Base-by-base conservation (phyloP, 139 green algal species). In the Chloropicon primus region DNA sequence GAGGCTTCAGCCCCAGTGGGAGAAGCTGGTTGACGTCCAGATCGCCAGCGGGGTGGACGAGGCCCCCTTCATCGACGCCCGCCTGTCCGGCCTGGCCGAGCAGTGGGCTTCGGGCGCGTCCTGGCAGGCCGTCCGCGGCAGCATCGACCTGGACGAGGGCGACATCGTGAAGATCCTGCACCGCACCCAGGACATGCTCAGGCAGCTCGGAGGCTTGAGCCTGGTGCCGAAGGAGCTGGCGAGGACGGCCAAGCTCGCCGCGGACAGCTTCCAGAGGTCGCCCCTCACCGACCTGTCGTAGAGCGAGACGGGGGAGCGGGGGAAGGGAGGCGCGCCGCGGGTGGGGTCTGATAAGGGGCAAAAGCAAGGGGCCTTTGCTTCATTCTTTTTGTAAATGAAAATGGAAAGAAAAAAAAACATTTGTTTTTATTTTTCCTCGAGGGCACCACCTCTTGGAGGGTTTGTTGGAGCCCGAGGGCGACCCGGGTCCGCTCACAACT, bases 101-200 rank as follows among this genome's bases (percentile, higher is more conserved):
- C 80, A 80, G 2, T 86, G 82, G 82, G 77, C 82, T 0, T 28
- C 25, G 1, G 82, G 82, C 22, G 77, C 80, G 53, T 78, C 75
- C 25, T 85, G 82, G 82, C 28, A 84, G 76, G 23, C 79, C n/a
- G 80, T 85, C 29, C 0, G 26, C 10, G 82, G 82, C 73, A 74
- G 71, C 27, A 17, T 62, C 17, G 24, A 23, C 0, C 28, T 86
- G 22, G 82, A 86, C 73, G 79, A 86, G 25, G 82, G 82, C 2
- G 82, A 86, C 28, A 24, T 81, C 2, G 82, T 80, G 5, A 76
- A 80, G 24, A 72, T 86, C n/a, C 82, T 86, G 1, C 76, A 76
- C 22, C 74, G 82, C 25, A 85, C 80, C 17, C 78, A 79, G 21
- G 82, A 86, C 72, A 27, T 85, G 25, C 80, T 86, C 27, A 53